Evolutionary conservation across 208 protist genomes (phyloP).

Genomic region (Balamuthia mandrillaris): DNA sequence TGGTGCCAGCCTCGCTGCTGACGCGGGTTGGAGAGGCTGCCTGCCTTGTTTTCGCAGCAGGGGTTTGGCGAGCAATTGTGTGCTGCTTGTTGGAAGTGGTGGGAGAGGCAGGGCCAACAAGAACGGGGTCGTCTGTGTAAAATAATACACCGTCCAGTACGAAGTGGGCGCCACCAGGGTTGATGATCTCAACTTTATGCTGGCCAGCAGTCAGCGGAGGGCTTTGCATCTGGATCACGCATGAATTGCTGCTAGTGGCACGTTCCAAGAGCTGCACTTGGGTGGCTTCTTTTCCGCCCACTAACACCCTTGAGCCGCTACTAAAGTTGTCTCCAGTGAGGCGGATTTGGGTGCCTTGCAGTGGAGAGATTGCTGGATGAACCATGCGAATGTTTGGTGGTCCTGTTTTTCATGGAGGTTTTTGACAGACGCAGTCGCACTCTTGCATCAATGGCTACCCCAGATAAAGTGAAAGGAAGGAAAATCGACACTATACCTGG

Average conservation of each 20-base stretch:
- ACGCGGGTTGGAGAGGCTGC: too few relatives aligned
- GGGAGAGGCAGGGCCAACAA: too few relatives aligned
- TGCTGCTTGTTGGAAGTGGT: too few relatives aligned
- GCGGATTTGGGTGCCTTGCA: neutral
- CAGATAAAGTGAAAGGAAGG: too few relatives aligned
- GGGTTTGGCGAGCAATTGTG: too few relatives aligned
- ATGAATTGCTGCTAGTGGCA: neutral
- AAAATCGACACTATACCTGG: too few relatives aligned
- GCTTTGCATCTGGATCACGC: neutral
- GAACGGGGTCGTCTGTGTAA: slow-evolving; percentile 28
- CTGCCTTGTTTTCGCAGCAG: too few relatives aligned
- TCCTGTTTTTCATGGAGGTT: too few relatives aligned
- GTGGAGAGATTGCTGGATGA: slow-evolving; percentile 5
- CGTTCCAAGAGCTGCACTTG: neutral
- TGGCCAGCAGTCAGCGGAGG: neutral
- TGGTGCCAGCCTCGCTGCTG: too few relatives aligned
- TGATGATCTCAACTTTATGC: neutral
- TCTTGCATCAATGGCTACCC: too few relatives aligned
- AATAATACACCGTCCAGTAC: slow-evolving; percentile 7
- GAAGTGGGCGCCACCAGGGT: slow-evolving; percentile 3
- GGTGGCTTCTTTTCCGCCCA: neutral
- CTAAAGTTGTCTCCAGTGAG: slow-evolving; percentile 26
- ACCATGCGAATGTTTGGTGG: neutral
- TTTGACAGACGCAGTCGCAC: too few relatives aligned
- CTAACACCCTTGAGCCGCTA: neutral